Evolutionary conservation across 163 green algal genomes (phyloP).

Genomic region (Chloromonas sp.): DNA sequence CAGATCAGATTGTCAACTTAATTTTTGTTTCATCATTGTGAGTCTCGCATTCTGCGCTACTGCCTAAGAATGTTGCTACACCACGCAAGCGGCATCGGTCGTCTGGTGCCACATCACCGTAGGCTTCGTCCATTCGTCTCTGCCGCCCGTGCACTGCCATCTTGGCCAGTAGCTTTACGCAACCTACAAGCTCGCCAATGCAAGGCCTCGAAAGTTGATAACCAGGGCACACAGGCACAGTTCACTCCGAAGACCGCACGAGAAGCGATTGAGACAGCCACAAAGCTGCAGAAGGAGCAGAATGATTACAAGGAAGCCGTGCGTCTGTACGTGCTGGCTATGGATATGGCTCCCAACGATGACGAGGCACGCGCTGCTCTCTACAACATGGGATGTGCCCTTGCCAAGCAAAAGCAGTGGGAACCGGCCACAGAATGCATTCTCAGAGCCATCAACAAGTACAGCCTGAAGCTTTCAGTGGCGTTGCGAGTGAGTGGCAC

Average conservation of each 20-base stretch:
- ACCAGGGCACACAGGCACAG: not conserved
- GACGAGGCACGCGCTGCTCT: slow-evolving; percentile 78
- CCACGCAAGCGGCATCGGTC: too few species aligned
- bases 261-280: slow-evolving; percentile 46
- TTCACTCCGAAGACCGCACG: slow-evolving; percentile 15
- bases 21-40: too few species aligned
- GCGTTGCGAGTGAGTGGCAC: slow-evolving; percentile 51
- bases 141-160: too few species aligned
- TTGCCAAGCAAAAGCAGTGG: slow-evolving; percentile 73
- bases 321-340: slow-evolving; percentile 56
- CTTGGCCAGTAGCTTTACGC: too few species aligned
- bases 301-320: slow-evolving; percentile 51
- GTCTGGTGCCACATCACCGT: too few species aligned
- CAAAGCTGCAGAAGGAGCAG: slow-evolving; percentile 31
- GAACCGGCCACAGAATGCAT: slow-evolving; percentile 71
- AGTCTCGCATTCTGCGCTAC: too few species aligned
- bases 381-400: slow-evolving; percentile 87
- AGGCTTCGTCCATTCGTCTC: too few species aligned
- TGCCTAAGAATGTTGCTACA: too few species aligned
- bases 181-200: too few species aligned
- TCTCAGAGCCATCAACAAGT: slow-evolving; percentile 70
- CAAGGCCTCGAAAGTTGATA: too few species aligned
- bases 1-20: too few species aligned
- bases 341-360: slow-evolving; percentile 63
- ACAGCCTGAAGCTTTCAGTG: slow-evolving; percentile 76